Base-by-base conservation (phyloP, 345 rosid genomes). In the Hibiscus mutabilis region DNA sequence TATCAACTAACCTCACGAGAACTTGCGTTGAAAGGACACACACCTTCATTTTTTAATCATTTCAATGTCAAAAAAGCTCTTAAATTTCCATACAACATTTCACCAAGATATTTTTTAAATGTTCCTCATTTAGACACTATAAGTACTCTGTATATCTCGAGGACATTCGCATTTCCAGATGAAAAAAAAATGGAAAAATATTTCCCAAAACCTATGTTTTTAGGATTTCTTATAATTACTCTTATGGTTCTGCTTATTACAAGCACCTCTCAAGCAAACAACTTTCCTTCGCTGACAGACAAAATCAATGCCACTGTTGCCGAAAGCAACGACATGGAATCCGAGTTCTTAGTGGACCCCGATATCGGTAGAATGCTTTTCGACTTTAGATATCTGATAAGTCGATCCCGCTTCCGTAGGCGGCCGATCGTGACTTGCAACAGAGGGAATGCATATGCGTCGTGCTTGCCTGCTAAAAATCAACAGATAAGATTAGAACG, bases 381-480 rank as follows among this genome's bases (percentile, higher is more conserved):
- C 2, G 29, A 47, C 8, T 66, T 1, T 21, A 46, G 70, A 4
- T 66, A 46, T 46, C 22, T 66, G 57, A 24, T 15, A 24, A 3
- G 1, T 25, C 70, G 63, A 13, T n/a, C 66, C 15, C 3, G 15
- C 11, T n/a, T n/a, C 13, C 47, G 66, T 35, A 9, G 24, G 24
- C 46, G 66, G 24, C 24, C 66, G 8, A 61, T 61, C n/a, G 66
- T 61, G 46, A 33, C 24, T 33, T 61, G 70, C 57, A 46, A 46
- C 25, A 66, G 70, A 19, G 70, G 70, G 47, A 66, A 66, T 2
- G 70, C 57, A 0, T 66, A 66, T 25, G 14, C 15, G 1, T 46
- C 57, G 8, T 66, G 70, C 14, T 12, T 66, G 2, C 70, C 70
- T 1, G 14, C 70, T 8, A 47, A 66, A 25, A 66, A 66, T 22